phyloP scores from a whole-genome alignment of 257 asterid genomes.

The Solanum piurae region DNA sequence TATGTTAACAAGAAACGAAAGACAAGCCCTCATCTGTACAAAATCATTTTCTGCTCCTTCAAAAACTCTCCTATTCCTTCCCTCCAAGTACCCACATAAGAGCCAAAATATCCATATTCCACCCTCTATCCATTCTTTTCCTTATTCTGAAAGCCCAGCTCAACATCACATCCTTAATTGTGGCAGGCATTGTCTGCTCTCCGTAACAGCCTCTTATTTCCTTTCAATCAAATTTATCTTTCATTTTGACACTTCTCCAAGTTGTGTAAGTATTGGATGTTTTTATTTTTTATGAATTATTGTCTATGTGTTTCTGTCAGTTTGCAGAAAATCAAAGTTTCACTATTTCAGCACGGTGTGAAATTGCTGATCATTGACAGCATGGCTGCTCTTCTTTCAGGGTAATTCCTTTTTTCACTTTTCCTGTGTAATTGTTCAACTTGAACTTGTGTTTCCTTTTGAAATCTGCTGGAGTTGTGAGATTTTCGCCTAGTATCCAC shows the following conservation, averaged over 20 bases:
- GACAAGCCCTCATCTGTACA: not conserved
- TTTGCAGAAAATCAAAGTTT: slow-evolving; percentile 60
- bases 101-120: not conserved
- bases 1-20: not conserved
- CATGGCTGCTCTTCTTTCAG: slow-evolving; percentile 76
- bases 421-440: not conserved
- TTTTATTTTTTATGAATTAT: not conserved
- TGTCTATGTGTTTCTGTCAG: slow-evolving; percentile 23
- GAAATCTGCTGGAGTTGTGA: not conserved
- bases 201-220: not conserved
- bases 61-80: not conserved
- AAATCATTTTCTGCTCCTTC: not conserved
- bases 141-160: not conserved
- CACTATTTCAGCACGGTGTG: slow-evolving; percentile 51
- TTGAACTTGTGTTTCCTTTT: not conserved
- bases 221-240: not conserved
- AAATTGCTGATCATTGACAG: slow-evolving; percentile 76
- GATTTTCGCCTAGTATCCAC: not conserved
- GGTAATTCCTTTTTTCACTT: slow-evolving; percentile 32
- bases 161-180: not conserved
- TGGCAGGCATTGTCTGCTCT: not conserved
- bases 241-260: not conserved
- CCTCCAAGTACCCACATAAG: not conserved
- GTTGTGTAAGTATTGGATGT: not conserved
- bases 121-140: not conserved